phyloP scores from a whole-genome alignment of 2,329 filamentous ascomycete genomes.

The Trichoderma cornu-damae region DNA sequence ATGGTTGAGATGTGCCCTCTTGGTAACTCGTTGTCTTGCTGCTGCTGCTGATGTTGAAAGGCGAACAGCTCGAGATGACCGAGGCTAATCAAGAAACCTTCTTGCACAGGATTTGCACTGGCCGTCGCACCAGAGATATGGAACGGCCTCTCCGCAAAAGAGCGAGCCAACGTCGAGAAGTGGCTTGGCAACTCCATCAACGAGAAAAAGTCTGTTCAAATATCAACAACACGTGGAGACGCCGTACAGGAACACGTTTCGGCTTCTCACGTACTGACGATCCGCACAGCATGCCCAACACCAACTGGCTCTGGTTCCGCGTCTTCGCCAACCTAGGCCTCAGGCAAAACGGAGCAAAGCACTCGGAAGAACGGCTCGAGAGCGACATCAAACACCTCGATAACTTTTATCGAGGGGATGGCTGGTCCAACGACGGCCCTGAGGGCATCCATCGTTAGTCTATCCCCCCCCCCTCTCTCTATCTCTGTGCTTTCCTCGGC shows the following conservation, averaged over 20 bases:
- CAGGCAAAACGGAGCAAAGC: constrained; percentile 67
- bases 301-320: constrained; percentile 73
- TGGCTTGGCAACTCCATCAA: constrained; percentile 75
- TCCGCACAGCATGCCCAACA: constrained; percentile 59
- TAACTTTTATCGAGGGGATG: constrained; percentile 74
- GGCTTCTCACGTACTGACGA: not conserved
- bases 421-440: constrained; percentile 79
- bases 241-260: too few species aligned
- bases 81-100: not conserved
- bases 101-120: constrained; percentile 56
- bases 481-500: not conserved
- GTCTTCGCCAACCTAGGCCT: constrained; percentile 78
- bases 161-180: constrained; percentile 60
- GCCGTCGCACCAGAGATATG: constrained; percentile 64
- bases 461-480: not conserved
- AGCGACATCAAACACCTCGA: constrained; percentile 73
- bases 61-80: not conserved
- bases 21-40: constrained; percentile 39
- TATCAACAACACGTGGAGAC: not conserved
- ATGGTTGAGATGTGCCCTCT: constrained; percentile 80
- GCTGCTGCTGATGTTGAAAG: not conserved
- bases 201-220: constrained; percentile 56
- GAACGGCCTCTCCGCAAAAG: constrained; percentile 56
- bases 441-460: constrained; percentile 62
- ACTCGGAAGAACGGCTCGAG: constrained; percentile 64